Percentiles rank a stretch among this genome's conserved stretches.
phyloP scores from a whole-genome alignment of 2,329 filamentous ascomycete species.

The Pseudocercospora vitis region DNA sequence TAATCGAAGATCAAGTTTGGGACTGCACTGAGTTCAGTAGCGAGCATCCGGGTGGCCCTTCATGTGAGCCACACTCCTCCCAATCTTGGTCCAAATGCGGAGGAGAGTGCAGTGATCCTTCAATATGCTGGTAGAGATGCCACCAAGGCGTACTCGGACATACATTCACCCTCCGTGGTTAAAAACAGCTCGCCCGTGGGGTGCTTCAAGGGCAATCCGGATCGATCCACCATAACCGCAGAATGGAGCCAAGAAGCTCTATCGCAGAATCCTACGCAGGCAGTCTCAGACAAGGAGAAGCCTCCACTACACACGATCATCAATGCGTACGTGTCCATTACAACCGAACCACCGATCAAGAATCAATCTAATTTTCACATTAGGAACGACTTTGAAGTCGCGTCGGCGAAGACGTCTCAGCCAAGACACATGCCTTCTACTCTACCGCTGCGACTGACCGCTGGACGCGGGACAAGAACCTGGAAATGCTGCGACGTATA shows the following conservation, averaged over 20 bases:
- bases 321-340: conserved; percentile 32
- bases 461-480: conserved; percentile 28
- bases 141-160: conserved; percentile 54
- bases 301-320: conserved; percentile 49
- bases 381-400: conserved; percentile 29
- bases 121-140: conserved; percentile 55
- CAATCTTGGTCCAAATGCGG: too few species aligned
- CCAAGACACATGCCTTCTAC: conserved; percentile 30
- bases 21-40: conserved; percentile 64
- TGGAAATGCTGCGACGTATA: conserved; percentile 24
- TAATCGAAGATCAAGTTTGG: conserved; percentile 65
- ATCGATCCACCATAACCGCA: conserved; percentile 28
- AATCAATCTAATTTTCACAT: conserved; percentile 5
- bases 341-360: conserved; percentile 9
- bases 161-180: conserved; percentile 49
- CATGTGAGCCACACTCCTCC: too few species aligned
- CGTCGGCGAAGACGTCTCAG: conserved; percentile 21
- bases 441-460: conserved; percentile 30
- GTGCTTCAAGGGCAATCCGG: conserved; percentile 40
- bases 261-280: conserved; percentile 19
- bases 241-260: conserved; percentile 15
- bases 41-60: conserved; percentile 59
- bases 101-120: conserved; percentile 44
- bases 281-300: conserved; percentile 36
- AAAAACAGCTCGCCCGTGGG: conserved; percentile 42